Percentiles rank a stretch among this genome's conserved stretches.
These are phyloP conservation scores for Globisporangium nunn DNA, from an alignment of 352 stramenopile genomes.

Conservation along the genomic window DNA sequence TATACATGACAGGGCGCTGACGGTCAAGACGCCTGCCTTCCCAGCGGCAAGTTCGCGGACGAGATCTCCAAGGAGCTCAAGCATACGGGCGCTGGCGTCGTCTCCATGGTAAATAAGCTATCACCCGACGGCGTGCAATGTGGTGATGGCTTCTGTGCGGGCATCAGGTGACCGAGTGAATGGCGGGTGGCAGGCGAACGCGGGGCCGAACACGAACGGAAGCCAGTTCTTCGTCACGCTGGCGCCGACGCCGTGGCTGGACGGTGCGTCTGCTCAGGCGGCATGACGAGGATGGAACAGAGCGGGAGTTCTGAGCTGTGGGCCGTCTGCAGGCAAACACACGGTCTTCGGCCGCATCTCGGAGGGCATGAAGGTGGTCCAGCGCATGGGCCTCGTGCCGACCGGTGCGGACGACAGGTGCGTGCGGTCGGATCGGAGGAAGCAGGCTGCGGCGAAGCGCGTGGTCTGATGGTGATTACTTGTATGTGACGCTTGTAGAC, in stretches of 20 bases:
- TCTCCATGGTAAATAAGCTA: slow-evolving; percentile 64
- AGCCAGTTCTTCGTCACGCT: slow-evolving; percentile 95
- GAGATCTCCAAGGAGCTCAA: slow-evolving; percentile 91
- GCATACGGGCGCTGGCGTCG: slow-evolving; percentile 89
- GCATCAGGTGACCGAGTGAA: background rate
- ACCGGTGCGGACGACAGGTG: slow-evolving; percentile 85
- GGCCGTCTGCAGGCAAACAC: slow-evolving; percentile 69
- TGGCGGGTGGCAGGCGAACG: slow-evolving; percentile 57
- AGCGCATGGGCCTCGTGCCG: slow-evolving; percentile 87
- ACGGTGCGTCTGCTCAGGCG: slow-evolving; percentile 40
- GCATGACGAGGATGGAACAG: background rate
- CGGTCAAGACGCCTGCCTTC: background rate
- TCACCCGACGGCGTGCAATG: too few relatives aligned
- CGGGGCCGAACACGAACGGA: slow-evolving; percentile 88
- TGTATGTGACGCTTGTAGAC: slow-evolving; percentile 21
- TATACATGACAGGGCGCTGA: background rate
- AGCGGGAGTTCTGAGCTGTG: background rate
- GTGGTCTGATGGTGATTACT: too few relatives aligned
- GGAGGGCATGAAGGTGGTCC: slow-evolving; percentile 90
- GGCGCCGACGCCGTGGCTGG: slow-evolving; percentile 90
- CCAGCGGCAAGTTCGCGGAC: slow-evolving; percentile 90
- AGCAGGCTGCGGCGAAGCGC: too few relatives aligned
- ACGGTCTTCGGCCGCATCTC: slow-evolving; percentile 91
- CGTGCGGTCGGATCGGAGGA: background rate
- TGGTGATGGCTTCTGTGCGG: too few relatives aligned